A percentile compares a stretch with the other conserved stretches of the same genome.
These are phyloP conservation scores for Quercus mongolica DNA, from an alignment of 306 rosid species.

Conservation along the genomic window DNA sequence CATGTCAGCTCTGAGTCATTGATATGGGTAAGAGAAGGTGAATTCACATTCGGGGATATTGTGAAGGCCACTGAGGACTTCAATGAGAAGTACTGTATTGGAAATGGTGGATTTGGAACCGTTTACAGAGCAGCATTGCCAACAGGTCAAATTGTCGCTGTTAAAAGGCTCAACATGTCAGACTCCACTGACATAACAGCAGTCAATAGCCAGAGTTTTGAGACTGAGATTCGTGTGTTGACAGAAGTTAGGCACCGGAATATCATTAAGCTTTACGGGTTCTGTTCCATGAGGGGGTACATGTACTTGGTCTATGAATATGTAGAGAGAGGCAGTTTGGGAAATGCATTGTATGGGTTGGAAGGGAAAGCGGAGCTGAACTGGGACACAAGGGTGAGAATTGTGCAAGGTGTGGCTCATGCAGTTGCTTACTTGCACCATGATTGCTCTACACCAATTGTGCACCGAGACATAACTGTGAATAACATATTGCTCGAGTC, in stretches of 20 bases:
- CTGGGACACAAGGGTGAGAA: conserved; percentile 53
- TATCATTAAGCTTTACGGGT: conserved; percentile 62
- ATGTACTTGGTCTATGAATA: conserved; percentile 64
- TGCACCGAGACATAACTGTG: conserved; percentile 25
- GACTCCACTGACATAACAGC: conserved; percentile 44
- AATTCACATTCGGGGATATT: conserved; percentile 41
- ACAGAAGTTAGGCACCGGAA: conserved; percentile 66
- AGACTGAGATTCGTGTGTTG: conserved; percentile 55
- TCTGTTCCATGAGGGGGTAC: conserved; percentile 42
- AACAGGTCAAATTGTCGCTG: conserved; percentile 53
- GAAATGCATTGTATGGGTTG: conserved; percentile 45
- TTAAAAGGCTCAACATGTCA: conserved; percentile 43
- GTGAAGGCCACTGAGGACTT: conserved; percentile 59
- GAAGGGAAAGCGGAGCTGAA: conserved; percentile 35
- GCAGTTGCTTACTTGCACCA: conserved; percentile 61
- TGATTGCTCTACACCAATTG: conserved; percentile 58
- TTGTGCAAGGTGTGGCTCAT: conserved; percentile 61
- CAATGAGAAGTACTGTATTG: conserved; percentile 51
- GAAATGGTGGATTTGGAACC: conserved; percentile 71
- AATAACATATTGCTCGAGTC: not conserved
- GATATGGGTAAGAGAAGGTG: conserved; percentile 39
- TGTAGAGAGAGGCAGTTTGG: conserved; percentile 48
- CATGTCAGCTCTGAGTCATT: not conserved
- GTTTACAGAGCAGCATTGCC: conserved; percentile 50
- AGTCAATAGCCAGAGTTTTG: conserved; percentile 41